These are phyloP conservation scores for Galeopsis tetrahit DNA, from an alignment of 257 asterid genomes.

Conservation along the genomic window DNA sequence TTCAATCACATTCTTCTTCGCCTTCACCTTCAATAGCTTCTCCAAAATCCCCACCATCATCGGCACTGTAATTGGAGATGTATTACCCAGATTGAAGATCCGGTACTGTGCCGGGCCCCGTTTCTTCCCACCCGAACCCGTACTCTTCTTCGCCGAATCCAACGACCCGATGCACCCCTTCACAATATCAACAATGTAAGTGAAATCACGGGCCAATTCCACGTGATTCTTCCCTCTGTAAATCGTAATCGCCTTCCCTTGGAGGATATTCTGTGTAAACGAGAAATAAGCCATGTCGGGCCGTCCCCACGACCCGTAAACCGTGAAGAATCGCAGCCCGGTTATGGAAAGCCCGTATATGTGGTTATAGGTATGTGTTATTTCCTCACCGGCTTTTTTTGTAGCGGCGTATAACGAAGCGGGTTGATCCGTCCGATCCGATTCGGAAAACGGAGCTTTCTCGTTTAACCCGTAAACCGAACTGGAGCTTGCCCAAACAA, in stretches of 20 bases:
- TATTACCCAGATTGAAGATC: conserved; percentile 58
- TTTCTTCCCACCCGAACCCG: conserved; percentile 64
- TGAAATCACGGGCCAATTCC: conserved; percentile 56
- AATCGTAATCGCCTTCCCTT: conserved; percentile 50
- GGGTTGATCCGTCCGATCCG: conserved; percentile 57
- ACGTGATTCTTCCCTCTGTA: conserved; percentile 51
- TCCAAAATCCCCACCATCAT: conserved; percentile 59
- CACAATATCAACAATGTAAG: conserved; percentile 56
- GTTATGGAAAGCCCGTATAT: conserved; percentile 53
- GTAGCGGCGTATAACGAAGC: conserved; percentile 60
- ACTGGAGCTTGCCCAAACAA: conserved; percentile 61
- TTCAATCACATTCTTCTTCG: conserved; percentile 46
- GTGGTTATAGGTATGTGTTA: conserved; percentile 56
- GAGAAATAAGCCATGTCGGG: conserved; percentile 66
- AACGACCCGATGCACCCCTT: conserved; percentile 53
- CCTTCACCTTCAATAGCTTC: conserved; percentile 50
- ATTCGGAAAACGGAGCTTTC: conserved; percentile 51
- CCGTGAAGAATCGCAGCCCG: conserved; percentile 58
- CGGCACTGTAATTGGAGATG: conserved; percentile 63
- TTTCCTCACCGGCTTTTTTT: conserved; percentile 59
- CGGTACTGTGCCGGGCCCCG: conserved; percentile 53
- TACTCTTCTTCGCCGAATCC: conserved; percentile 57
- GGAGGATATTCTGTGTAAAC: conserved; percentile 46
- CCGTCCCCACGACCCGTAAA: conserved; percentile 62
- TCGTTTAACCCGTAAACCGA: conserved; percentile 59